These are phyloP conservation scores for Peziza echinospora DNA, from an alignment of 495 filamentous ascomycete species.

Conservation along the genomic window DNA sequence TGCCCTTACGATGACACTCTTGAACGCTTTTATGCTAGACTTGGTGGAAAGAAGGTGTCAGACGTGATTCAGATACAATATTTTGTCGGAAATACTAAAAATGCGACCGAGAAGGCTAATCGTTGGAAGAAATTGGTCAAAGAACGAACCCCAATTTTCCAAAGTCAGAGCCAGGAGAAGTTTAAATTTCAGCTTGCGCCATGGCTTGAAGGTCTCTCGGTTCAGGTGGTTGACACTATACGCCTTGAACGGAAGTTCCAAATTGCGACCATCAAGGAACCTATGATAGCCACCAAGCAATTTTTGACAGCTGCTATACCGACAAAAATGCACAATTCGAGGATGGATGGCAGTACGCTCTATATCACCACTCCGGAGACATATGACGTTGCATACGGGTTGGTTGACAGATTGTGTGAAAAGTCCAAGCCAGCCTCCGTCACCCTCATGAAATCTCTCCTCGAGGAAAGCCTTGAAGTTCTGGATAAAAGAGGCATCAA, in stretches of 20 bases:
- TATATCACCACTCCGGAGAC: background rate
- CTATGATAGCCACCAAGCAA: background rate
- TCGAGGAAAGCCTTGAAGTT: background rate
- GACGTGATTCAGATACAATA: background rate
- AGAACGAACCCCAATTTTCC: background rate
- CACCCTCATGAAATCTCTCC: background rate
- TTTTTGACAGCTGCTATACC: background rate
- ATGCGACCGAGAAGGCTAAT: background rate
- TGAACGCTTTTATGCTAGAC: background rate
- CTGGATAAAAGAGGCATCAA: background rate
- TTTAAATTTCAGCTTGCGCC: background rate
- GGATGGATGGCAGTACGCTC: background rate
- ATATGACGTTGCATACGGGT: background rate
- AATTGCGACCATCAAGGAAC: background rate
- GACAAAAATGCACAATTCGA: background rate
- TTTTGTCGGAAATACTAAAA: background rate
- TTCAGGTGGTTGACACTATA: background rate
- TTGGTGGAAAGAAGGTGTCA: background rate
- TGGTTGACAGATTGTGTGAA: background rate
- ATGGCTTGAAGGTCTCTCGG: background rate
- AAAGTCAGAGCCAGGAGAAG: background rate
- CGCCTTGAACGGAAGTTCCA: background rate
- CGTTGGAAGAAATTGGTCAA: background rate
- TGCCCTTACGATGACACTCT: background rate
- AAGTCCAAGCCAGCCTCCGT: background rate